Conservation (phyloP, 805 yeast genomes). For the Metschnikowia gruessii region DNA sequence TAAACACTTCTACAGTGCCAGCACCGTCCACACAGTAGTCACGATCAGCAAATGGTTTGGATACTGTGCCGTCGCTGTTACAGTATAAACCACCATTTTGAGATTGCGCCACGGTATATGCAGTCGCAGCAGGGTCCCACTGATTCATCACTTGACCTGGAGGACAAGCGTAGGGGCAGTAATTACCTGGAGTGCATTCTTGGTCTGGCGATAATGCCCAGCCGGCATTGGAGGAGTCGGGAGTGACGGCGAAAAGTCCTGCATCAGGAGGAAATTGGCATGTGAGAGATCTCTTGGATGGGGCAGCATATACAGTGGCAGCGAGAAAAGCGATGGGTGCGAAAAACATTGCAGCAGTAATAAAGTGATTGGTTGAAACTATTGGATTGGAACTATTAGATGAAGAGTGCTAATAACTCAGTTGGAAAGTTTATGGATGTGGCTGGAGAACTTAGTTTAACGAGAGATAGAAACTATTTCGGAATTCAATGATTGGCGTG, state of each 20-base stretch:
- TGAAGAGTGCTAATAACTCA: too few species aligned
- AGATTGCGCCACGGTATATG: conserved; percentile 73
- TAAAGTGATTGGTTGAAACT: too few species aligned
- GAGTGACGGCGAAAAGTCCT: conserved; percentile 70
- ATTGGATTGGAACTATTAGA: neutral
- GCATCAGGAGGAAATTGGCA: conserved; percentile 68
- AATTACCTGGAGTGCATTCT: conserved; percentile 67
- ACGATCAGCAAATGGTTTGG: conserved; percentile 55
- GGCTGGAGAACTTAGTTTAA: too few species aligned
- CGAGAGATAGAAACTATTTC: too few species aligned
- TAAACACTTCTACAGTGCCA: conserved; percentile 65
- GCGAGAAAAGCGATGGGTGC: conserved; percentile 22
- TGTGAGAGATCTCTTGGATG: conserved; percentile 34
- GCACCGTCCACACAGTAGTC: conserved; percentile 74
- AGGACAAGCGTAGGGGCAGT: conserved; percentile 90
- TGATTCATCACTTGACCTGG: conserved; percentile 86
- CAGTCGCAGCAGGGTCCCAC: conserved; percentile 78
- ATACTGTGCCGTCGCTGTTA: conserved; percentile 62
- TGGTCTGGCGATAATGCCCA: conserved; percentile 86
- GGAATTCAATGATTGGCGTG: neutral
- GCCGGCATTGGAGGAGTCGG: conserved; percentile 62
- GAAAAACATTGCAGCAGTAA: conserved; percentile 7
- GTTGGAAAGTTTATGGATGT: neutral
- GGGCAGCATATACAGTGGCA: conserved; percentile 26
- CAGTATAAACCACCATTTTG: conserved; percentile 83